These are phyloP conservation scores for Phytophthora pluvialis DNA, from an alignment of 352 stramenopile genomes.

Conservation along the genomic window DNA sequence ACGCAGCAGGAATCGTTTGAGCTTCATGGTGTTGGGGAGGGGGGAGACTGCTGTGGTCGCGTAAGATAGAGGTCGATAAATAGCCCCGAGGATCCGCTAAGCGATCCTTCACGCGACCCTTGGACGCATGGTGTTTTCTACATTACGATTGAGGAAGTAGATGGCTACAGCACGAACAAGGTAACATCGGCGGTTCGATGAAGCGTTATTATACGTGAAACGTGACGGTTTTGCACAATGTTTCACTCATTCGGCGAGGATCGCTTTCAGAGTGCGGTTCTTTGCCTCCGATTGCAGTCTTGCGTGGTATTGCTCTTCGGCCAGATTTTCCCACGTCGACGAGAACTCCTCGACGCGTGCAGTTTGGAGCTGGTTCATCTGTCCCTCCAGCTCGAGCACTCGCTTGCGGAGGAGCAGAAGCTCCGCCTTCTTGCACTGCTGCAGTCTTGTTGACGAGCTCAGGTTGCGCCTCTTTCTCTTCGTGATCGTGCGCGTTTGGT, in stretches of 20 bases:
- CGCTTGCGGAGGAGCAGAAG: conserved; percentile 18
- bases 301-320: conserved; percentile 1
- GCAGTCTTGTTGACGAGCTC: conserved; percentile 28
- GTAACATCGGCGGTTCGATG: too few species aligned
- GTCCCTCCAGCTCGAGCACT: conserved; percentile 18
- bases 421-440: conserved; percentile 25
- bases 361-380: not conserved
- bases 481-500: not conserved
- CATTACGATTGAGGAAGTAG: conserved; percentile 12
- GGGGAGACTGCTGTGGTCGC: not conserved
- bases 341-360: not conserved
- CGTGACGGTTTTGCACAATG: not conserved
- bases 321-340: conserved; percentile 9
- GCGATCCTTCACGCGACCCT: conserved; percentile 28
- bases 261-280: conserved; percentile 12
- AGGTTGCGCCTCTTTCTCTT: conserved; percentile 26
- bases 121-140: conserved; percentile 26
- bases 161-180: conserved; percentile 9
- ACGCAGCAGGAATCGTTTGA: conserved; percentile 95
- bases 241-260: not conserved
- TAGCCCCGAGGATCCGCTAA: conserved; percentile 13
- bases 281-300: conserved; percentile 14
- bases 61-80: conserved; percentile 6
- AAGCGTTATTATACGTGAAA: too few species aligned
- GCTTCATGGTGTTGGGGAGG: conserved; percentile 84